These are phyloP conservation scores for Prototheca cutis DNA, from an alignment of 163 green algal genomes.

Conservation along the genomic window DNA sequence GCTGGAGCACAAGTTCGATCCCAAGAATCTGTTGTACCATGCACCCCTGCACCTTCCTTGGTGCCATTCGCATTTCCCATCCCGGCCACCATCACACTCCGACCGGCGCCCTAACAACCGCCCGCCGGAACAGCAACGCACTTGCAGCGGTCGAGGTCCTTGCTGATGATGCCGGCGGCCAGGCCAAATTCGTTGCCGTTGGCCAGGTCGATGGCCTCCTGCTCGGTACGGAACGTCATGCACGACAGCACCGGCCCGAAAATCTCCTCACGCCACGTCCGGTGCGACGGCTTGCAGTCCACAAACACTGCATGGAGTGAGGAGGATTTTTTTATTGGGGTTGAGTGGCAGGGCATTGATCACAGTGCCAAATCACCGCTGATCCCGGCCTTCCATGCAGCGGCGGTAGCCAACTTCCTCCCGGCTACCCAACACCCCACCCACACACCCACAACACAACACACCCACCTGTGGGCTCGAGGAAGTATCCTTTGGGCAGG, in stretches of 20 bases:
- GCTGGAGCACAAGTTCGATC: no score
- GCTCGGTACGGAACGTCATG: constrained; percentile 63
- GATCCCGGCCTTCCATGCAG: no score
- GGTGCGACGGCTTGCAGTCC: constrained; percentile 47
- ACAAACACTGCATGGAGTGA: constrained; percentile 62
- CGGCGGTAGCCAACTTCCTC: no score
- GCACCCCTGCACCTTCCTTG: no score
- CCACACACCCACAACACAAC: neutral
- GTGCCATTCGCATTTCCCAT: no score
- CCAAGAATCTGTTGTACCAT: no score
- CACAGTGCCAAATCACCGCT: no score
- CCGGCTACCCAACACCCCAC: neutral
- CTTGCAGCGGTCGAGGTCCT: constrained; percentile 32
- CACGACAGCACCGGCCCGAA: constrained; percentile 74
- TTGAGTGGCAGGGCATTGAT: no score
- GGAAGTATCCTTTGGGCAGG: constrained; percentile 36
- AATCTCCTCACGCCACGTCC: constrained; percentile 77
- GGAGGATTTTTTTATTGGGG: no score
- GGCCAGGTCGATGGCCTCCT: constrained; percentile 61
- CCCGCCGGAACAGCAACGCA: no score
- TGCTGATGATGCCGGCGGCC: constrained; percentile 49
- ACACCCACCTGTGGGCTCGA: constrained; percentile 34
- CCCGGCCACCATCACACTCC: no score
- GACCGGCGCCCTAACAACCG: no score
- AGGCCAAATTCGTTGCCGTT: constrained; percentile 71